Evolutionary conservation across 345 rosid species (phyloP), one percentile per base, ranked within the genome.

Genomic region (Isatis tinctoria): DNA sequence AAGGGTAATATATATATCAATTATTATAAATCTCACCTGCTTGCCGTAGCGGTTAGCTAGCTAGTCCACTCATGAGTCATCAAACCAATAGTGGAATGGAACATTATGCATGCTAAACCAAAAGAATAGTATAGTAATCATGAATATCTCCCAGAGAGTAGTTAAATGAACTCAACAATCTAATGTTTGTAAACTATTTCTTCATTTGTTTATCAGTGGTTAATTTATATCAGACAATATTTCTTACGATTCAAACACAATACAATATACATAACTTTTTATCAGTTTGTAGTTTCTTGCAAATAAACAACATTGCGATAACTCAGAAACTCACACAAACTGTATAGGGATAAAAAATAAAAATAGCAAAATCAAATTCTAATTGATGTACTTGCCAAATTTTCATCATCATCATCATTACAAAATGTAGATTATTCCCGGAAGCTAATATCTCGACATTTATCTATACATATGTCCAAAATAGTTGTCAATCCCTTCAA

Each of bases 401-500:
- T 35, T 49, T 56, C 58, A 65, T 58, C 52, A 47, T 69, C 65
- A 12, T 61, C 69, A 67, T 61, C 30, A 28, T 61, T 65, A 67
- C 51, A 14, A 43, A 14, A n/a, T 4, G 36, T 33, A 43, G 24
- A 18, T 10, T 16, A 9, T 30, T 17, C 10, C 24, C 39, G 9
- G 33, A 28, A 49, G 10, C 28, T 49, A 49, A 20, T 37, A 62
- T 69, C 9, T 63, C 56, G 13, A 63, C 27, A 54, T 30, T 32
- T 40, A 12, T 14, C 10, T 48, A 48, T 4, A n/a, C 33, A n/a
- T 9, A 24, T 57, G 52, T 58, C 51, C 52, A 54, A 62, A 53
- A 47, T 47, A 76, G 49, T 45, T 61, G 51, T 62, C 35, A 47
- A 71, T 65, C 33, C 36, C 72, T 65, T 71, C 45, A 57, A 22